Evolutionary conservation across 2,329 filamentous ascomycete species (phyloP).

Genomic region (Penicillium sp.): DNA sequence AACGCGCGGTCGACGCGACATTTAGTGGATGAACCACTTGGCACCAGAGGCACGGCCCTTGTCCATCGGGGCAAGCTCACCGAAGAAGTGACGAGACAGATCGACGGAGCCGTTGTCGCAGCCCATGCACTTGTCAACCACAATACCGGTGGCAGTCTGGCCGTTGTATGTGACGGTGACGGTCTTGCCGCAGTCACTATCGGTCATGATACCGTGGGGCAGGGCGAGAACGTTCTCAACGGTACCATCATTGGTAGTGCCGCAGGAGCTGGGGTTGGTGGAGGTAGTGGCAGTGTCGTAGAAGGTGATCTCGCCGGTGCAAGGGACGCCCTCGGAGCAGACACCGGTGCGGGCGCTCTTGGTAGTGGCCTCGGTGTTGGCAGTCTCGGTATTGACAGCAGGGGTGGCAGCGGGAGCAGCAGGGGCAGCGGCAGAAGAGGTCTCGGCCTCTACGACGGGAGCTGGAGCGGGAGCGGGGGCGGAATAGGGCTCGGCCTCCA

Average conservation of each 20-base stretch:
- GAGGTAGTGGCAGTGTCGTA: constrained; percentile 61
- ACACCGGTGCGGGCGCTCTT: constrained; percentile 14
- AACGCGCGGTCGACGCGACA: constrained; percentile 16
- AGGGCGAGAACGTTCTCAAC: constrained; percentile 60
- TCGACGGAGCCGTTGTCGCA: constrained; percentile 54
- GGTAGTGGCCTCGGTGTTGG: constrained; percentile 10
- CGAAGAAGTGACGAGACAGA: constrained; percentile 50
- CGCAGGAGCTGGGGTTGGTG: constrained; percentile 46
- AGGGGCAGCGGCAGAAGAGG: background rate
- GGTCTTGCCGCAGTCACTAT: constrained; percentile 61
- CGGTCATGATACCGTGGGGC: constrained; percentile 55
- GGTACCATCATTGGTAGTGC: constrained; percentile 50
- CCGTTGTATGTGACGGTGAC: constrained; percentile 57
- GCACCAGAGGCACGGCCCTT: constrained; percentile 38
- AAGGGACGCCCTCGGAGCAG: constrained; percentile 23
- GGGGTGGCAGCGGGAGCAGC: background rate
- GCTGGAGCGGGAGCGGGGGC: constrained; percentile 1
- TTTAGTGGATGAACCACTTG: constrained; percentile 35
- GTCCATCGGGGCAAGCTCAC: constrained; percentile 36
- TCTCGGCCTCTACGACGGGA: background rate
- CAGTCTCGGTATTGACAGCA: background rate
- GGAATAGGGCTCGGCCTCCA: constrained; percentile 4
- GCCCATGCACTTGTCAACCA: constrained; percentile 69
- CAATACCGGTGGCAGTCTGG: constrained; percentile 49
- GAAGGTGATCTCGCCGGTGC: constrained; percentile 62